A percentile compares a stretch with the other conserved stretches of the same genome.
These are phyloP conservation scores for Russula sp. DNA, from an alignment of 768 basidiomycete genomes.

Conservation along the genomic window DNA sequence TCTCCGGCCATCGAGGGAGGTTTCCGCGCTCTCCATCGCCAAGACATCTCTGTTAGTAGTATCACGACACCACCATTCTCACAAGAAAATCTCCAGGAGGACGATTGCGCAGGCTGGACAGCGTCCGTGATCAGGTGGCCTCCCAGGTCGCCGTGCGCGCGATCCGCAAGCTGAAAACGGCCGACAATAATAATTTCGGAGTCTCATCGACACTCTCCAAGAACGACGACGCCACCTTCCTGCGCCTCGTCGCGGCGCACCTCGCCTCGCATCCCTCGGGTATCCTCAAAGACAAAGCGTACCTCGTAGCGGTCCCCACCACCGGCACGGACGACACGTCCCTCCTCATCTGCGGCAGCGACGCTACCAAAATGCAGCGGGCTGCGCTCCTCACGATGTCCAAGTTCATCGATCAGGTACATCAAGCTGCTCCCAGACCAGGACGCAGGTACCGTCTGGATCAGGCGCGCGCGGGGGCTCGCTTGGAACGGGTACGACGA, in stretches of 20 bases:
- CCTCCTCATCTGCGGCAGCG: conserved; percentile 29
- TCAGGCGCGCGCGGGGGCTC: conserved; percentile 38
- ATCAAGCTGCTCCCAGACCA: too few species aligned
- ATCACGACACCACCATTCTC: too few species aligned
- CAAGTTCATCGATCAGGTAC: too few species aligned
- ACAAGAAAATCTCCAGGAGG: too few species aligned
- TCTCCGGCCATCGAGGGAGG: too few species aligned
- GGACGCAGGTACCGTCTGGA: too few species aligned
- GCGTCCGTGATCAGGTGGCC: too few species aligned
- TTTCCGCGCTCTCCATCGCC: too few species aligned
- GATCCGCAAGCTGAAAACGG: conserved; percentile 37
- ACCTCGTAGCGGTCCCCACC: conserved; percentile 45
- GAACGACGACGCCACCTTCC: neutral
- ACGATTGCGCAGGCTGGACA: too few species aligned
- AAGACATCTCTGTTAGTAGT: too few species aligned
- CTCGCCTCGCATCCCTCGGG: conserved; percentile 15
- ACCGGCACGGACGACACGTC: conserved; percentile 36
- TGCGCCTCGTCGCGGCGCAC: too few species aligned
- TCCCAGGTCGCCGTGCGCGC: too few species aligned
- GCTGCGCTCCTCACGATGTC: conserved; percentile 39
- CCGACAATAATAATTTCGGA: conserved; percentile 52
- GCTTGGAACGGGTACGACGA: conserved; percentile 55
- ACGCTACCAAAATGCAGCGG: conserved; percentile 51
- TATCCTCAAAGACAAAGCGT: conserved; percentile 29
- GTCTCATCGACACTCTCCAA: conserved; percentile 42